Percentiles rank a stretch among this genome's conserved stretches.
Evolutionary conservation across 1,284 basidiomycete species (phyloP).

Genomic region (Fomes fomentarius): DNA sequence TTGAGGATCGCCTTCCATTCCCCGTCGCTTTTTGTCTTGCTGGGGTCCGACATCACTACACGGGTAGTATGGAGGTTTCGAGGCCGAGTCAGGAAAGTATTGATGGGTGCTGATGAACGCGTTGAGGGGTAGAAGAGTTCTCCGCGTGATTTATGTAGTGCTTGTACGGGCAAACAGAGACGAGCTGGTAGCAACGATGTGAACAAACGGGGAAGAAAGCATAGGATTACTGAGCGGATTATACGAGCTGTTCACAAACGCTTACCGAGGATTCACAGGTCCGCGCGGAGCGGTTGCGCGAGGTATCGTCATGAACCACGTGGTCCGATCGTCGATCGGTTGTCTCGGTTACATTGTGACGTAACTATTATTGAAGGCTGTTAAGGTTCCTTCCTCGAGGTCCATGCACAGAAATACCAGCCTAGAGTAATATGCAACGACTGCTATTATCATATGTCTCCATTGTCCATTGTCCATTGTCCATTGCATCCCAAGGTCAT

Average conservation of each 20-base stretch:
- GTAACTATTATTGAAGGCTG: background rate
- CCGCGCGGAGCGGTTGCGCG: constrained; percentile 1
- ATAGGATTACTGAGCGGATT: too few relatives aligned
- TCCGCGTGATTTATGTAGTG: too few relatives aligned
- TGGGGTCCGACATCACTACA: constrained; percentile 18
- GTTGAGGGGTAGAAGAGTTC: too few relatives aligned
- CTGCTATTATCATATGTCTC: too few relatives aligned
- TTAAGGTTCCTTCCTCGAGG: too few relatives aligned
- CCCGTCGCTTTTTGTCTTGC: constrained; percentile 62
- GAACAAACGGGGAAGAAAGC: constrained; percentile 7
- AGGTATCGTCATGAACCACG: constrained; percentile 15
- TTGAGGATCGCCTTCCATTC: constrained; percentile 88
- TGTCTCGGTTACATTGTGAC: constrained; percentile 1
- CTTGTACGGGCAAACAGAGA: constrained; percentile 4
- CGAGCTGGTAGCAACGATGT: constrained; percentile 5
- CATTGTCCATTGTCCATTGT: too few relatives aligned
- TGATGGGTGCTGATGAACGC: background rate
- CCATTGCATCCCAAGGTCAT: too few relatives aligned
- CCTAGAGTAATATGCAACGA: too few relatives aligned
- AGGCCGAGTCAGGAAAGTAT: background rate
- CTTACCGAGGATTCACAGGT: background rate
- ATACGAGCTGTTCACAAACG: constrained; percentile 18
- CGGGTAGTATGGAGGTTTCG: background rate
- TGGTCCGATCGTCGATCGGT: constrained; percentile 4
- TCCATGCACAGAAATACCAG: too few relatives aligned